phyloP scores from a whole-genome alignment of 768 basidiomycete species.

The Pulveroboletus sp. region DNA sequence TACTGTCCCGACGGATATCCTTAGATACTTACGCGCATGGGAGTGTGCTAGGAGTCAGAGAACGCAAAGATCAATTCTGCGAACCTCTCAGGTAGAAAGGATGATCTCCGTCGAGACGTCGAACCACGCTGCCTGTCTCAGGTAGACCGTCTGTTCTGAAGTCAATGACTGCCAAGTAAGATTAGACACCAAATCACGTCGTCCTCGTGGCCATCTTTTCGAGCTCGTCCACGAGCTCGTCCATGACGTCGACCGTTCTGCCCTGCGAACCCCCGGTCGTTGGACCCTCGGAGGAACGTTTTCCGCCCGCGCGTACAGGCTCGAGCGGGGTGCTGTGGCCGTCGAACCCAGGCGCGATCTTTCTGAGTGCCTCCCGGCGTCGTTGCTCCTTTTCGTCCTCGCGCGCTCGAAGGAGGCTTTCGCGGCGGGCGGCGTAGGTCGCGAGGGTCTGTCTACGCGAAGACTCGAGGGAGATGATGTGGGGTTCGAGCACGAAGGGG shows the following conservation, averaged over 20 bases:
- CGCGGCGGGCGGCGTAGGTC: constrained; percentile 60
- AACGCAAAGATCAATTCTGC: too few relatives aligned
- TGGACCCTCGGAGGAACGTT: not conserved
- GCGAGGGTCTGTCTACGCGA: constrained; percentile 65
- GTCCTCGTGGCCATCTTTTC: constrained; percentile 48
- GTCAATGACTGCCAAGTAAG: too few relatives aligned
- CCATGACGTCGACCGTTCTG: constrained; percentile 60
- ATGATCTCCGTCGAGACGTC: too few relatives aligned
- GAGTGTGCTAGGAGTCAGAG: too few relatives aligned
- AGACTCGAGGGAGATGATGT: constrained; percentile 72
- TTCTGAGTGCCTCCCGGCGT: constrained; percentile 59
- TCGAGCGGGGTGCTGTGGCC: constrained; percentile 53
- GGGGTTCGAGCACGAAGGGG: constrained; percentile 89
- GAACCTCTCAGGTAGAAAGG: too few relatives aligned
- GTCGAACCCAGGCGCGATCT: constrained; percentile 83
- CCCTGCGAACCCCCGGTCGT: not conserved
- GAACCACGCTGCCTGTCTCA: too few relatives aligned
- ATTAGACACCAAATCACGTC: not conserved
- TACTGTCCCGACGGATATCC: too few relatives aligned
- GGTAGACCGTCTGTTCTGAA: too few relatives aligned
- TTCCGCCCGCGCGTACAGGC: constrained; percentile 20
- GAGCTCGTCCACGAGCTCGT: constrained; percentile 76
- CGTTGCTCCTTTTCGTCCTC: constrained; percentile 73
- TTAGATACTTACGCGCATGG: too few relatives aligned
- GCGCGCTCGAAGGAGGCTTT: constrained; percentile 64